A percentile compares a stretch with the other conserved stretches of the same genome.
phyloP scores from a whole-genome alignment of 1,284 basidiomycete species.

The Melanopsichium pennsylvanicum region DNA sequence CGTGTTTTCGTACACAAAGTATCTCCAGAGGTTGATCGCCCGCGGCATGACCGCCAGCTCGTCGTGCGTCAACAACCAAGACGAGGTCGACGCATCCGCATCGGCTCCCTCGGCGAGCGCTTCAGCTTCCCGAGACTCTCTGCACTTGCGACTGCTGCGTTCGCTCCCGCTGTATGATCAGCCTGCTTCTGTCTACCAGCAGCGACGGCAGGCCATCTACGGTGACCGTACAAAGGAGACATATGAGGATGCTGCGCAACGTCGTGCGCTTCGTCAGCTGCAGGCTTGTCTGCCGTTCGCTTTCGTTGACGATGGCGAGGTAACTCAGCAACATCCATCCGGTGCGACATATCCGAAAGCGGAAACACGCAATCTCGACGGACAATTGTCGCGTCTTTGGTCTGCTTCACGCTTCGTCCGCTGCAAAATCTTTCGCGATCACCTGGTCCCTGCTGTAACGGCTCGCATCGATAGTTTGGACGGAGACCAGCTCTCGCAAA shows the following conservation, averaged over 20 bases:
- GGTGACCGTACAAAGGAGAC: constrained; percentile 59
- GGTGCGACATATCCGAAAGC: background rate
- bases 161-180: constrained; percentile 51
- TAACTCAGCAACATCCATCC: too few species aligned
- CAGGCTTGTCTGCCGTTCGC: constrained; percentile 30
- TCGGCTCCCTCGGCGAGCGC: background rate
- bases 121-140: constrained; percentile 14
- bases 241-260: constrained; percentile 61
- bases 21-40: constrained; percentile 83
- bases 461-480: constrained; percentile 30
- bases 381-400: constrained; percentile 44
- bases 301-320: constrained; percentile 8
- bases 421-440: constrained; percentile 32
- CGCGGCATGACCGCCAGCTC: constrained; percentile 69
- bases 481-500: constrained; percentile 25
- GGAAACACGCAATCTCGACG: background rate
- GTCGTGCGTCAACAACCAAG: background rate
- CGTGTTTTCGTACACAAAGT: constrained; percentile 83
- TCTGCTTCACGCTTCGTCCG: constrained; percentile 53
- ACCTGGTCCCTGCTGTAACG: constrained; percentile 24
- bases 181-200: constrained; percentile 45
- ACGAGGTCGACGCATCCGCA: background rate
- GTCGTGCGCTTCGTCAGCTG: constrained; percentile 56
- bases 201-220: constrained; percentile 60
- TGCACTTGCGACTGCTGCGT: constrained; percentile 56